These are phyloP conservation scores for Tetrastigma voinierianum DNA, from an alignment of 164 flowering plant species.

Conservation along the genomic window DNA sequence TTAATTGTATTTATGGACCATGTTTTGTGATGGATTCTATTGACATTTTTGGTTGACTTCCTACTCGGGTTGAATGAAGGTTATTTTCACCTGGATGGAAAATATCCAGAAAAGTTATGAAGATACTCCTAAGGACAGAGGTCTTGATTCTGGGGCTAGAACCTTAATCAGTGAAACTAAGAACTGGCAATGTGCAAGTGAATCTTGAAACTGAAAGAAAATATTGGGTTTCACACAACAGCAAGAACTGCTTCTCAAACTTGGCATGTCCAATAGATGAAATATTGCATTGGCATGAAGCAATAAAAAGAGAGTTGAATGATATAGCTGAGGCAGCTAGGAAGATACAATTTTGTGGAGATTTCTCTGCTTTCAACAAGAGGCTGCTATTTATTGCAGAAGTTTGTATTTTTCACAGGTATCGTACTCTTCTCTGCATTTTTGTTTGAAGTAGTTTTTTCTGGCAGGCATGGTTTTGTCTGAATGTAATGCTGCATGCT, in stretches of 20 bases:
- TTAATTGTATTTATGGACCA: not conserved
- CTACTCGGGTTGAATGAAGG: conserved; percentile 36
- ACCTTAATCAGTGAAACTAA: conserved; percentile 22
- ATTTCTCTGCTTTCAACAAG: conserved; percentile 73
- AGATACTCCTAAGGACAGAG: conserved; percentile 21
- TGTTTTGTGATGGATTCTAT: not conserved
- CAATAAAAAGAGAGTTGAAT: conserved; percentile 68
- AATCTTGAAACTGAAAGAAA: conserved; percentile 52
- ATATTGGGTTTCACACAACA: conserved; percentile 35
- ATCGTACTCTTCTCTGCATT: conserved; percentile 5
- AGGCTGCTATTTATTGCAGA: conserved; percentile 91
- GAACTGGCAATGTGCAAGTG: conserved; percentile 37
- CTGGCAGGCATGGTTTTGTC: not conserved
- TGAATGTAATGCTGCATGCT: not conserved
- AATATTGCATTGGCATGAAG: conserved; percentile 87
- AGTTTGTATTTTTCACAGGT: conserved; percentile 97
- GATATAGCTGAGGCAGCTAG: conserved; percentile 77
- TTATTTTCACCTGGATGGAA: conserved; percentile 81
- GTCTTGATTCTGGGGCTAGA: conserved; percentile 24
- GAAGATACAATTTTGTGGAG: conserved; percentile 64
- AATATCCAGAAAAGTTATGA: conserved; percentile 23
- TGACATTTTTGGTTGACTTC: not conserved
- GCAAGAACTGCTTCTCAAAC: conserved; percentile 25
- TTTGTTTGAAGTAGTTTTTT: not conserved
- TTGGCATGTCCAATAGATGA: conserved; percentile 69